Evolutionary conservation across 1,284 basidiomycete genomes (phyloP).

Genomic region (Cerioporus squamosus): DNA sequence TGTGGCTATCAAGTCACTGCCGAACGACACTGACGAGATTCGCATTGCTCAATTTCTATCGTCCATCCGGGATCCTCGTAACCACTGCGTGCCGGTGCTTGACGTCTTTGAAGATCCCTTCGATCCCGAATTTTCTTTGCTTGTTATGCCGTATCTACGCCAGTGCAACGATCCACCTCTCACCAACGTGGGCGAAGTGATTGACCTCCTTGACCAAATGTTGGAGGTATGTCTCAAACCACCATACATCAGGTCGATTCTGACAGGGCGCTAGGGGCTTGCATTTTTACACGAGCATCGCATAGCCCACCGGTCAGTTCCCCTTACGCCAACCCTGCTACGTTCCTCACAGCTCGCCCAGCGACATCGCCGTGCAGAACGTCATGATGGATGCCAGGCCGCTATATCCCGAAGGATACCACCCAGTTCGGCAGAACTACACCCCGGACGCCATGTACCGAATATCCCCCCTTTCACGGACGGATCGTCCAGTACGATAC

Average conservation of each 20-base stretch:
- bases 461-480: constrained; percentile 9
- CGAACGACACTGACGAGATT: constrained; percentile 9
- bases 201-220: constrained; percentile 32
- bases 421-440: constrained; percentile 22
- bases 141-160: constrained; percentile 33
- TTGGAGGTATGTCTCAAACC: constrained; percentile 27
- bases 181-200: constrained; percentile 26
- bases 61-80: constrained; percentile 1
- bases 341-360: background rate
- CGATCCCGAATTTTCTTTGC: constrained; percentile 8
- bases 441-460: constrained; percentile 13
- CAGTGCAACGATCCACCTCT: constrained; percentile 29
- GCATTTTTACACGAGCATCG: constrained; percentile 30
- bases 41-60: constrained; percentile 16
- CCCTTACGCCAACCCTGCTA: background rate
- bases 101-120: constrained; percentile 23
- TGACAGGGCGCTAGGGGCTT: constrained; percentile 22
- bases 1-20: constrained; percentile 28
- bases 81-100: constrained; percentile 25
- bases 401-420: constrained; percentile 32
- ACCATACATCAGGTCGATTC: background rate
- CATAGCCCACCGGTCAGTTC: constrained; percentile 32
- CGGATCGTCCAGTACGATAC: constrained; percentile 25
- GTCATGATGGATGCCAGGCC: constrained; percentile 35
- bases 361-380: constrained; percentile 28